These are phyloP conservation scores for Mucor velutinosus DNA, from an alignment of 371 early-diverging fungal species.

Conservation along the genomic window DNA sequence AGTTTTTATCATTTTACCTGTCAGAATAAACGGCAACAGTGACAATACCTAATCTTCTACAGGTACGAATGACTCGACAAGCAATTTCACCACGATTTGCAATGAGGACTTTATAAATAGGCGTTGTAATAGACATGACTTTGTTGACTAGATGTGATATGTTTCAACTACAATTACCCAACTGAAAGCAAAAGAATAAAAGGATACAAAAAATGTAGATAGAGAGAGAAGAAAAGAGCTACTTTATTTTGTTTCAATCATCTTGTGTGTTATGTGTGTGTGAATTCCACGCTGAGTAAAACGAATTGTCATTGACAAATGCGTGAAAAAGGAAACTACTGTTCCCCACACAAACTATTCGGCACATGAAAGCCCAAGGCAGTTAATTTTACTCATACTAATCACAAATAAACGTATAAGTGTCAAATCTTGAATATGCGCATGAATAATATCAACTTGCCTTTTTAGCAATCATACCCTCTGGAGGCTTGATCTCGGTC, in stretches of 20 bases:
- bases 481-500: conserved; percentile 89
- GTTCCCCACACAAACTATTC: conserved; percentile 2
- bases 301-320: conserved; percentile 20
- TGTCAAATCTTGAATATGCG: background rate
- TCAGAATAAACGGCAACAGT: conserved; percentile 95
- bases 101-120: conserved; percentile 90
- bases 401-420: conserved; percentile 1
- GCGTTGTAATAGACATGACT: conserved; percentile 7
- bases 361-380: conserved; percentile 17
- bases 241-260: background rate
- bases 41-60: conserved; percentile 79
- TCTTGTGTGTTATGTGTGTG: conserved; percentile 11
- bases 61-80: conserved; percentile 89
- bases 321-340: conserved; percentile 8
- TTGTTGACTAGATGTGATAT: background rate
- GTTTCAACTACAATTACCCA: background rate
- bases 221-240: background rate
- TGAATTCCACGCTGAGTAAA: conserved; percentile 12
- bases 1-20: conserved; percentile 49
- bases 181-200: background rate
- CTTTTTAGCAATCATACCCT: conserved; percentile 88
- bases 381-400: conserved; percentile 10
- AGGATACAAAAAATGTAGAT: background rate
- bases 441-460: conserved; percentile 24
- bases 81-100: conserved; percentile 98